Base-by-base conservation (phyloP, 2,329 filamentous ascomycete species). In the Fusarium sororula region DNA sequence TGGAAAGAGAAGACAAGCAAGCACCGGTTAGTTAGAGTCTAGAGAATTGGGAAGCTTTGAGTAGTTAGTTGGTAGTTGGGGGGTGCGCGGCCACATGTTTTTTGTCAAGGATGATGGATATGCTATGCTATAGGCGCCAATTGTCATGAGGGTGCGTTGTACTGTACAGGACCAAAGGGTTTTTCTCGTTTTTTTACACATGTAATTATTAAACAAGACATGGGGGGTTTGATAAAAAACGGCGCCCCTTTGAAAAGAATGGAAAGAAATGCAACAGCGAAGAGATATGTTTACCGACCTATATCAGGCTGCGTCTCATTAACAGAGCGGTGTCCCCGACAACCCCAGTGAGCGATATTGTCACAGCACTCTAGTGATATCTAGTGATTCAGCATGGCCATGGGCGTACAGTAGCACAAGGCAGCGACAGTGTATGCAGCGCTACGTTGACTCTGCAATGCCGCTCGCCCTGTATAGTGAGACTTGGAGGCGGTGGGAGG, bases 61-160 rank as follows among this genome's bases (percentile, higher is more conserved):
- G 69, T 75, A 70, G 67, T 70, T 75, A 70, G 67, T 70, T 60
- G 45, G 44, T 53, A 58, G 67, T 41, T 63, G 70, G 41, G 41
- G 44, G 70, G 56, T 57, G 58, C 62, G 68, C n/a, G 50, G 32
- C 68, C 72, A 75, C 69, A 71, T 65, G 73, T 75, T 64, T 64
- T 74, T 75, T 70, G 73, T 73, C 75, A 73, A 73, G 61, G 71
- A 73, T 67, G 75, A 78, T 74, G 76, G 74, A 78, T 75, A 78
- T 77, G 70, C 73, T 75, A 78, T 77, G 70, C 73, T 78, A 74
- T 76, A 73, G 76, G 76, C 76, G 76, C 76, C 76, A 76, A 78
- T 74, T 72, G 76, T 73, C 74, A 76, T 72, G 74, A 74, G 70
- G 70, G 69, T 75, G 75, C 72, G 76, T 77, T 78, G 75, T 77